Conservation (phyloP, 1,284 basidiomycete genomes). For the Microbotryomycetes sp. region DNA sequence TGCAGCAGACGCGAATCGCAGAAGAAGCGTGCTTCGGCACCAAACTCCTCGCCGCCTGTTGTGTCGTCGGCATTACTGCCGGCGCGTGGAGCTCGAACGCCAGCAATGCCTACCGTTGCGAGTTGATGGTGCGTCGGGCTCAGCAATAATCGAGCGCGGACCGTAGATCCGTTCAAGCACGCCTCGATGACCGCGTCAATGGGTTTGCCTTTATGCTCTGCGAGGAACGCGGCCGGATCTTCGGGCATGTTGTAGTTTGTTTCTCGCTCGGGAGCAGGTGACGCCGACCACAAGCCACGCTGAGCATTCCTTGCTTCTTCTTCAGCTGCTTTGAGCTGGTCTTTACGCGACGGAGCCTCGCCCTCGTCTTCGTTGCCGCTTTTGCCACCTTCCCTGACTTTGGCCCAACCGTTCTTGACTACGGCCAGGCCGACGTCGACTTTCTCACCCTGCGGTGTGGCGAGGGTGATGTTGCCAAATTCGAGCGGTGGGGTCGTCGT, state of each 20-base stretch:
- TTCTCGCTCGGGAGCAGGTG: constrained; percentile 38
- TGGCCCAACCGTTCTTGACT: constrained; percentile 81
- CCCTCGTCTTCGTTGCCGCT: constrained; percentile 52
- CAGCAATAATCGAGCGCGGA: constrained; percentile 80
- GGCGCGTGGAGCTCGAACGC: constrained; percentile 69
- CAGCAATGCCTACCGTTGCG: constrained; percentile 73
- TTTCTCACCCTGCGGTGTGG: constrained; percentile 9
- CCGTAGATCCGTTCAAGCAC: constrained; percentile 84
- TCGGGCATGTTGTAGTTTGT: constrained; percentile 82
- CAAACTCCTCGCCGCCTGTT: constrained; percentile 35
- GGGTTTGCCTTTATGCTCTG: constrained; percentile 80
- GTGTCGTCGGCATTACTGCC: constrained; percentile 39
- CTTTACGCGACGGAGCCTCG: constrained; percentile 36
- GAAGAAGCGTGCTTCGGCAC: constrained; percentile 78
- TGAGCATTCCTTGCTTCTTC: constrained; percentile 61
- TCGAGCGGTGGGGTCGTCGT: constrained; percentile 59
- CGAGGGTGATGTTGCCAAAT: constrained; percentile 62
- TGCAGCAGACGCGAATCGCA: constrained; percentile 88
- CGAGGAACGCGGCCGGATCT: constrained; percentile 80
- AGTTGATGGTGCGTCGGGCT: constrained; percentile 82
- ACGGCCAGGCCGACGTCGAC: constrained; percentile 68
- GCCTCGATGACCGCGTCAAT: constrained; percentile 89
- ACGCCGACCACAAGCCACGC: constrained; percentile 56
- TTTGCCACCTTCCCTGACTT: constrained; percentile 71
- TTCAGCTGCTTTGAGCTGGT: constrained; percentile 47